Evolutionary conservation across 108 stramenopile species (phyloP).

Genomic region (Cyclotella sp.): DNA sequence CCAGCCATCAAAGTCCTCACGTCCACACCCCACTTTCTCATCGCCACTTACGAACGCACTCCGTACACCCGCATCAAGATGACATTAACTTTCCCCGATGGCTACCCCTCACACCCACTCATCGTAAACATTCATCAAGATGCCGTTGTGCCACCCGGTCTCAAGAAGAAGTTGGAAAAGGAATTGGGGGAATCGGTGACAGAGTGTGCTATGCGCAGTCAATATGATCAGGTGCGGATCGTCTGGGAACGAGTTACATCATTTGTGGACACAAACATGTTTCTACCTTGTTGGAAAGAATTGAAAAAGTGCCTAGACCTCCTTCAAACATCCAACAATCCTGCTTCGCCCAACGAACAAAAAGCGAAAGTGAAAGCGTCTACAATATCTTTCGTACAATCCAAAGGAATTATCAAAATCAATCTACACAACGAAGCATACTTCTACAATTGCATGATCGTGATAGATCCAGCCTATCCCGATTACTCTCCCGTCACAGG

Average conservation of each 20-base stretch:
- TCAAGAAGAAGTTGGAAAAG: conserved; percentile 61
- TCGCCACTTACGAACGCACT: conserved; percentile 54
- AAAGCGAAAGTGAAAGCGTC: conserved; percentile 17
- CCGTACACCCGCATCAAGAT: conserved; percentile 54
- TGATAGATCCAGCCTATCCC: conserved; percentile 58
- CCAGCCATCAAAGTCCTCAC: conserved; percentile 30
- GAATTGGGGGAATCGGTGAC: conserved; percentile 29
- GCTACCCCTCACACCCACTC: conserved; percentile 44
- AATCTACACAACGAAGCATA: conserved; percentile 39
- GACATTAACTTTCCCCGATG: conserved; percentile 54
- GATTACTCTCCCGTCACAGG: conserved; percentile 28
- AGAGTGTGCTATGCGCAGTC: conserved; percentile 9
- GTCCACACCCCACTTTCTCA: conserved; percentile 40
- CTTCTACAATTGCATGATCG: conserved; percentile 41
- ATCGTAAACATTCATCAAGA: conserved; percentile 45
- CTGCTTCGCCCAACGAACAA: not conserved
- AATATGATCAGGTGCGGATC: conserved; percentile 45
- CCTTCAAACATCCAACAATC: conserved; percentile 21
- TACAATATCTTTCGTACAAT: conserved; percentile 41
- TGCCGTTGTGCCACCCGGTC: conserved; percentile 49
- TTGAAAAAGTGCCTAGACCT: conserved; percentile 47
- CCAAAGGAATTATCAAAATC: conserved; percentile 51
- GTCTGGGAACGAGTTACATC: conserved; percentile 32
- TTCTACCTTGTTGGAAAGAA: conserved; percentile 63
- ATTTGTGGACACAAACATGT: conserved; percentile 55